A percentile compares a stretch with the other conserved stretches of the same genome.
Conservation (phyloP, 495 filamentous ascomycete genomes). For the Venustampulla echinocandica region DNA sequence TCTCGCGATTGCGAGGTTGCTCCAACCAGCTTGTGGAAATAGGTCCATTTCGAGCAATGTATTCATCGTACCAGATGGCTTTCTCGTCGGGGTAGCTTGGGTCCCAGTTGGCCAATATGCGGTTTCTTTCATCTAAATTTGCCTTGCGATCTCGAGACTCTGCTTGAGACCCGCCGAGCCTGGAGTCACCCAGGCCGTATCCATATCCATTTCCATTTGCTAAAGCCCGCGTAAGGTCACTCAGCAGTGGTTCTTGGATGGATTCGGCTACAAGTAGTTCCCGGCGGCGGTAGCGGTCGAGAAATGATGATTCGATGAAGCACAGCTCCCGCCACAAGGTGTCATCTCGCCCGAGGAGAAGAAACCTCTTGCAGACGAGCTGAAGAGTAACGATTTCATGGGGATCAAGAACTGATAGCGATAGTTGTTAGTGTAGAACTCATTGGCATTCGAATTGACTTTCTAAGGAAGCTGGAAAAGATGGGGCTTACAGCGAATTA, state of each 20-base stretch:
- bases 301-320: slow-evolving; percentile 55
- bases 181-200: slow-evolving; percentile 28
- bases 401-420: slow-evolving; percentile 53
- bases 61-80: slow-evolving; percentile 81
- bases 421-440: neutral
- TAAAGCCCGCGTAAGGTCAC: slow-evolving; percentile 31
- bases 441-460: too few species aligned
- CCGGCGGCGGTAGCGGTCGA: slow-evolving; percentile 39
- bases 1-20: slow-evolving; percentile 36
- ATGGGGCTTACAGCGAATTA: slow-evolving; percentile 19
- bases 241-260: slow-evolving; percentile 24
- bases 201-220: slow-evolving; percentile 29
- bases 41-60: slow-evolving; percentile 71
- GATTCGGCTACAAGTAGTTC: slow-evolving; percentile 26
- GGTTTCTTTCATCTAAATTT: slow-evolving; percentile 35
- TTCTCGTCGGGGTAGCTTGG: slow-evolving; percentile 59
- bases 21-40: slow-evolving; percentile 69
- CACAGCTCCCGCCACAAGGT: slow-evolving; percentile 67
- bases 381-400: slow-evolving; percentile 62
- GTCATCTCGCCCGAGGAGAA: slow-evolving; percentile 64
- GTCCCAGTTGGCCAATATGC: slow-evolving; percentile 70
- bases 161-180: slow-evolving; percentile 14
- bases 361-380: slow-evolving; percentile 57
- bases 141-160: slow-evolving; percentile 22
- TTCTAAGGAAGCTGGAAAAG: too few species aligned